Percentiles rank a stretch among this genome's conserved stretches.
phyloP scores from a whole-genome alignment of 805 yeast genomes.

The Kodamaea restingae region DNA sequence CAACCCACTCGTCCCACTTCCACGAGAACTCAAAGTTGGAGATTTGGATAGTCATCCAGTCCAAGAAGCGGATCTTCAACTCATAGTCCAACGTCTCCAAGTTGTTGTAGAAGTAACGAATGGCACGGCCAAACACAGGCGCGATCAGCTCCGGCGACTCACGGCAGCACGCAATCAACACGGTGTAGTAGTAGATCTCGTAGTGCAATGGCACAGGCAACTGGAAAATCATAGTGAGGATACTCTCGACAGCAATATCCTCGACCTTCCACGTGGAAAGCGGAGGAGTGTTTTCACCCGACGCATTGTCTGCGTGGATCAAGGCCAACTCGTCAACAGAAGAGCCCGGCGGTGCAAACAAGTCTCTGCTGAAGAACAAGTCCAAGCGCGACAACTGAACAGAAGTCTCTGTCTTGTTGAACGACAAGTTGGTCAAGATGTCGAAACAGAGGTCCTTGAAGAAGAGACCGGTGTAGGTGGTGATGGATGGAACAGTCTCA shows the following conservation, averaged over 20 bases:
- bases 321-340: constrained; percentile 63
- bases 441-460: constrained; percentile 75
- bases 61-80: constrained; percentile 64
- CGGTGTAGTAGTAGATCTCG: constrained; percentile 75
- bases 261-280: constrained; percentile 86
- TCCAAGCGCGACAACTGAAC: constrained; percentile 76
- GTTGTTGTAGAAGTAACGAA: constrained; percentile 73
- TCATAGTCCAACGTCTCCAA: constrained; percentile 71
- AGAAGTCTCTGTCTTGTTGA: constrained; percentile 83
- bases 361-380: constrained; percentile 59
- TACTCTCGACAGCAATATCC: constrained; percentile 80
- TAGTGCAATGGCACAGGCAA: constrained; percentile 66
- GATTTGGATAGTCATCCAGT: constrained; percentile 91
- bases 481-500: constrained; percentile 50
- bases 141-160: constrained; percentile 74
- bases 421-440: constrained; percentile 73
- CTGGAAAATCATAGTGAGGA: constrained; percentile 71
- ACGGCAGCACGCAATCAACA: constrained; percentile 81
- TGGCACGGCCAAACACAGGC: constrained; percentile 90
- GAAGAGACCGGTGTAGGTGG: constrained; percentile 45
- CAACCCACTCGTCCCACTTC: constrained; percentile 96
- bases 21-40: constrained; percentile 93
- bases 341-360: constrained; percentile 58
- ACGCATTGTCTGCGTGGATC: constrained; percentile 36
- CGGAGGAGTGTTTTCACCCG: constrained; percentile 38